These are phyloP conservation scores for Chaetomiaceae sp. DNA, from an alignment of 2,329 filamentous ascomycete genomes.

Conservation along the genomic window DNA sequence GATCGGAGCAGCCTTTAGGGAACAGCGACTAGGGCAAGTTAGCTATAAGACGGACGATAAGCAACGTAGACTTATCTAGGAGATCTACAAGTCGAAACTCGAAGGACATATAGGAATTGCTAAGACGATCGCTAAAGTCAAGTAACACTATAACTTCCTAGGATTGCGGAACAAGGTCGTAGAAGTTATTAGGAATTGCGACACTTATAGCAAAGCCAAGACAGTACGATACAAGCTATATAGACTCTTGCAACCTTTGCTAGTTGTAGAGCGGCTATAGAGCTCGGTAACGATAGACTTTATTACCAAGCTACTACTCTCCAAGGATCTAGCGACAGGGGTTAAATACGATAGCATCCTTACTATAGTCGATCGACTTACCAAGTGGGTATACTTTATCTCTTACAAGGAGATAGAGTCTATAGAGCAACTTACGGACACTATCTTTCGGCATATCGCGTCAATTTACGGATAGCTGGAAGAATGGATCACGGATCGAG, in stretches of 20 bases:
- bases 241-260: constrained; percentile 9
- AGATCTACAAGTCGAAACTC: too few relatives aligned
- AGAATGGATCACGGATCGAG: constrained; percentile 11
- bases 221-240: constrained; percentile 1
- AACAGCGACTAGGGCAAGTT: too few relatives aligned
- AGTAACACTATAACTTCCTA: too few relatives aligned
- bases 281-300: constrained; percentile 14
- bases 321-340: background rate
- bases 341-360: constrained; percentile 10
- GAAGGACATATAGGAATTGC: too few relatives aligned
- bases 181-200: too few relatives aligned
- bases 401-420: background rate
- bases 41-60: too few relatives aligned
- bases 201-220: too few relatives aligned
- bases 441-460: constrained; percentile 5
- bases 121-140: too few relatives aligned
- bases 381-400: constrained; percentile 15
- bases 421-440: constrained; percentile 4
- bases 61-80: too few relatives aligned
- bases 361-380: constrained; percentile 13
- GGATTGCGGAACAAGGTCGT: too few relatives aligned
- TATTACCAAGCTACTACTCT: constrained; percentile 14
- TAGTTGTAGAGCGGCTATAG: constrained; percentile 2
- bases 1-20: too few relatives aligned
- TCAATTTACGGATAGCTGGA: background rate